phyloP scores from a whole-genome alignment of 331 rosid species.

The Stylosanthes scabra region DNA sequence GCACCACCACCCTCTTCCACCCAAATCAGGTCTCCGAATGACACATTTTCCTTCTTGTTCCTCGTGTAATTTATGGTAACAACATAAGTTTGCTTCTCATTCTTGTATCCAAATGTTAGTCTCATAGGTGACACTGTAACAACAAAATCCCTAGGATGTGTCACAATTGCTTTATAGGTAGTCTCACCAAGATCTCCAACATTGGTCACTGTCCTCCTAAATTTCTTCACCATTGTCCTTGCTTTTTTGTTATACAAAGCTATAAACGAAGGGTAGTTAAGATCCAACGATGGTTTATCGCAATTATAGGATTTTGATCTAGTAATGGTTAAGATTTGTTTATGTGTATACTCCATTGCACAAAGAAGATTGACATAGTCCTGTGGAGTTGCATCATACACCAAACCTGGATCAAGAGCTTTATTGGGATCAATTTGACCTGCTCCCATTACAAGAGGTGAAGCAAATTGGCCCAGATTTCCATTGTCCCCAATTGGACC shows the following conservation, averaged over 20 bases:
- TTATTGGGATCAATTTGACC: constrained; percentile 59
- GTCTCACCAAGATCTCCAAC: constrained; percentile 55
- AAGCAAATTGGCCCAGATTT: constrained; percentile 39
- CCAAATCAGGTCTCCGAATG: constrained; percentile 45
- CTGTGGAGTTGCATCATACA: constrained; percentile 57
- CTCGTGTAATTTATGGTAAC: constrained; percentile 24
- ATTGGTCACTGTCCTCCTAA: constrained; percentile 54
- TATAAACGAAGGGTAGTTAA: constrained; percentile 63
- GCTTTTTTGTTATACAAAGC: constrained; percentile 34
- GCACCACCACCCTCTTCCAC: constrained; percentile 35
- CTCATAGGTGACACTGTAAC: constrained; percentile 43
- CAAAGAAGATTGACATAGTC: constrained; percentile 61
- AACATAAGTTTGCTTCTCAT: constrained; percentile 44
- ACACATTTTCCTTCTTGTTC: background rate
- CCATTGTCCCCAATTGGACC: constrained; percentile 51
- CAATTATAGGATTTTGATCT: constrained; percentile 40
- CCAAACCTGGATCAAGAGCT: constrained; percentile 67
- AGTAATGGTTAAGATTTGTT: constrained; percentile 48
- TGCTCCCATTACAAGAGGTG: constrained; percentile 62
- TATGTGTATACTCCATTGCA: constrained; percentile 36
- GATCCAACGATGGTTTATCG: constrained; percentile 43
- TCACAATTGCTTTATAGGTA: constrained; percentile 42
- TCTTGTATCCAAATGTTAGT: constrained; percentile 29
- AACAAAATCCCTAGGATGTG: constrained; percentile 31
- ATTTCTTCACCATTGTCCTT: constrained; percentile 12